Evolutionary conservation across 768 basidiomycete species (phyloP).

Genomic region (Psilocybe tampanensis): DNA sequence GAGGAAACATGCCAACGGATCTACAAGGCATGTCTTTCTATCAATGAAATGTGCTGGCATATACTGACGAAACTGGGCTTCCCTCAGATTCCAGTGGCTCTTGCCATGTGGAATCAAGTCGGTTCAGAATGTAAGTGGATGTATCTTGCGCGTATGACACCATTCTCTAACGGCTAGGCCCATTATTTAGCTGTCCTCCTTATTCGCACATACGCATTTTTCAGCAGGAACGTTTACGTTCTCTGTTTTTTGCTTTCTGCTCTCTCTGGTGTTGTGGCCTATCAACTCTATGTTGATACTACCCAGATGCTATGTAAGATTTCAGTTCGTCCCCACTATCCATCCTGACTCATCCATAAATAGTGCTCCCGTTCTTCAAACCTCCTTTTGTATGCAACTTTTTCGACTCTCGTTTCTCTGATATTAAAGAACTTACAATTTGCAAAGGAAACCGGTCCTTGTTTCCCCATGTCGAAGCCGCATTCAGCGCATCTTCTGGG

Average conservation of each 20-base stretch:
- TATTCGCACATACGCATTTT: conserved; percentile 86
- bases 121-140: conserved; percentile 66
- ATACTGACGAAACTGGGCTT: conserved; percentile 2
- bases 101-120: conserved; percentile 89
- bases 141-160: conserved; percentile 5
- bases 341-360: conserved; percentile 8
- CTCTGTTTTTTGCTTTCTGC: conserved; percentile 65
- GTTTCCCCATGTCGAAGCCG: conserved; percentile 80
- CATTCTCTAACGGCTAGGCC: conserved; percentile 10
- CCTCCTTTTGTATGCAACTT: conserved; percentile 54
- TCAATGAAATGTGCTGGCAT: conserved; percentile 4
- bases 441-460: conserved; percentile 59
- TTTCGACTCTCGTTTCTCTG: background rate
- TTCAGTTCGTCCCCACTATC: conserved; percentile 2
- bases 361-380: conserved; percentile 68
- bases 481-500: conserved; percentile 84
- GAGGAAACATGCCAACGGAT: conserved; percentile 66
- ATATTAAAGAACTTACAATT: background rate
- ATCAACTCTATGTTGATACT: conserved; percentile 80
- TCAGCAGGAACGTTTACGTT: conserved; percentile 74
- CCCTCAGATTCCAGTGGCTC: conserved; percentile 71
- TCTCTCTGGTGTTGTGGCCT: conserved; percentile 73
- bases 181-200: conserved; percentile 65
- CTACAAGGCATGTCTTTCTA: conserved; percentile 53
- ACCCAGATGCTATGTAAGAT: conserved; percentile 75